Base-by-base conservation (phyloP, 805 yeast species). In the Saturnispora besseyi region DNA sequence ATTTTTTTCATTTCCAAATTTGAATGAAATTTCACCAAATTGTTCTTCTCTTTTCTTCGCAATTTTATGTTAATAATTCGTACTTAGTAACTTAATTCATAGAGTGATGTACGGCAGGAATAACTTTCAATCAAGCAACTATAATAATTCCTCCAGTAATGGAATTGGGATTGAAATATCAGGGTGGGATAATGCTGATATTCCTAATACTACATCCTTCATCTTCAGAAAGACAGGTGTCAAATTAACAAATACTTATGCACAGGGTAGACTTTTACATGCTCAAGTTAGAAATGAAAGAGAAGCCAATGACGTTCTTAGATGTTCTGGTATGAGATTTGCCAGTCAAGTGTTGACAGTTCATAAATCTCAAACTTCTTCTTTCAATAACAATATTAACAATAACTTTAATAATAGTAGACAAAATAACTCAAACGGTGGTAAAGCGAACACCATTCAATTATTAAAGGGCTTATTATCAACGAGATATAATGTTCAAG, bases 181-280 rank as follows among this genome's bases (percentile, higher is more conserved):
- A 36, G 87, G 89, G 42, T 89, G 96, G 96, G 81, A 84, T 52
- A 86, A 87, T 53, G 95, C 89, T 1, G 63, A 84, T 2, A 72
- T 74, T 52, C 80, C 75, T 18, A 95, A 88, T 52, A 71, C 88
- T 51, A 71, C 84, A 9, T 70, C 73, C 36, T 90, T 89, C 63
- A 65, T 89, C 13, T 76, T 81, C 45, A 74, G 95, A 55, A 87
- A 84, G 60, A 69, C 86, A 13, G 71, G 75, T 47, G 71, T 86
- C 18, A 66, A 72, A 0, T 70, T 90, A 11, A 63, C 66, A 46
- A 77, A 83, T 60, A 70, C 80, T 10, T 81, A 81, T 50, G 78
- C 79, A 12, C 51, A 44, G 5, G 61, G 65, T 9, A 79, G 79
- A 3, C 69, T 75, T 1, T 65, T 88, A 21, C 71, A 73, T 38